phyloP scores from a whole-genome alignment of 2,329 filamentous ascomycete species.

The Phoma herbarum region DNA sequence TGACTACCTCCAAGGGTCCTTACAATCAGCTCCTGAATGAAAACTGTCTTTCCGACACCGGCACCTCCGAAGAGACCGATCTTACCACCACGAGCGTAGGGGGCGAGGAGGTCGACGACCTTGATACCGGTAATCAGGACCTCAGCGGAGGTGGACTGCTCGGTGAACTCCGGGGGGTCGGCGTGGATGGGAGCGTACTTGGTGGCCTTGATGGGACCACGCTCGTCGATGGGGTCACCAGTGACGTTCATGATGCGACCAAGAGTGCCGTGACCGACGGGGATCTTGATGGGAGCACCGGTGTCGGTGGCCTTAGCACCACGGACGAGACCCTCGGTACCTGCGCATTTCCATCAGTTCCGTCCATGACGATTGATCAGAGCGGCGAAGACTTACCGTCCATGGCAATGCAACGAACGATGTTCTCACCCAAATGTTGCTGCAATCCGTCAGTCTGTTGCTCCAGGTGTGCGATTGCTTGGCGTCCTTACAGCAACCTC shows the following conservation, averaged over 20 bases:
- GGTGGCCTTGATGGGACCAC: slow-evolving; percentile 93
- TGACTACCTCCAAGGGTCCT: slow-evolving; percentile 36
- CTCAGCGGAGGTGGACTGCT: slow-evolving; percentile 96
- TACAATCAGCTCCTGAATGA: slow-evolving; percentile 99
- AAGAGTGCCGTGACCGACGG: slow-evolving; percentile 90
- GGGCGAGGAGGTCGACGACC: slow-evolving; percentile 98
- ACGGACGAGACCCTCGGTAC: slow-evolving; percentile 99
- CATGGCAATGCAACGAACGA: slow-evolving; percentile 99
- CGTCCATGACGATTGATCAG: slow-evolving; percentile 7
- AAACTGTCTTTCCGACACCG: slow-evolving; percentile 99
- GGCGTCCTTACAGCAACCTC: slow-evolving; percentile 85
- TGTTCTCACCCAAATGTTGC: slow-evolving; percentile 99
- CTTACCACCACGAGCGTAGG: slow-evolving; percentile 99
- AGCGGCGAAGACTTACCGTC: slow-evolving; percentile 73
- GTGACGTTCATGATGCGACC: slow-evolving; percentile 99
- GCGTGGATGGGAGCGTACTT: slow-evolving; percentile 92
- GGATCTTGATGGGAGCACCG: slow-evolving; percentile 93
- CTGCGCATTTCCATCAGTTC: slow-evolving; percentile 57
- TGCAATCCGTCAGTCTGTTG: slow-evolving; percentile 54
- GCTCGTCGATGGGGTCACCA: slow-evolving; percentile 99
- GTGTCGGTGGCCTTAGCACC: slow-evolving; percentile 86
- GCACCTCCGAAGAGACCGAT: slow-evolving; percentile 99
- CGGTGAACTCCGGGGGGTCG: slow-evolving; percentile 88
- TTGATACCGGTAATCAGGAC: slow-evolving; percentile 99
- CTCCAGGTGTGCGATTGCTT: slow-evolving; percentile 34